These are phyloP conservation scores for Sergeia podlipaevii DNA, from an alignment of 208 protist genomes.

Conservation along the genomic window DNA sequence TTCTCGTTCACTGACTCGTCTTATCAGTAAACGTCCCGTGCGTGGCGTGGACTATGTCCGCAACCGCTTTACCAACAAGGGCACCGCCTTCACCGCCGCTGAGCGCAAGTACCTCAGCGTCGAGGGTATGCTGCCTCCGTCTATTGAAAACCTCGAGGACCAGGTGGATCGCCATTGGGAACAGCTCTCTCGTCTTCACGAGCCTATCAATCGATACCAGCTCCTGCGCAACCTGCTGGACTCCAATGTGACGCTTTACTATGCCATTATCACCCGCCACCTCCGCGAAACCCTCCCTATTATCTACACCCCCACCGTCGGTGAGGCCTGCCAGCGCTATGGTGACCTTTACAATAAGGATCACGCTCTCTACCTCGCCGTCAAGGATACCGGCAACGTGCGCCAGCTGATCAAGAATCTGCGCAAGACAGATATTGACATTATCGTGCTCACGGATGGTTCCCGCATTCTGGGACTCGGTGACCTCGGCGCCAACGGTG, in stretches of 20 bases:
- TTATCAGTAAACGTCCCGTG: slow-evolving; percentile 9
- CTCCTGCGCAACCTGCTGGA: slow-evolving; percentile 38
- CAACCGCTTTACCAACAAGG: slow-evolving; percentile 59
- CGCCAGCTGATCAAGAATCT: slow-evolving; percentile 64
- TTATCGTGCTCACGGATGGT: slow-evolving; percentile 92
- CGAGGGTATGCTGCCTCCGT: slow-evolving; percentile 44
- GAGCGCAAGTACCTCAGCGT: slow-evolving; percentile 56
- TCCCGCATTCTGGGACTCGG: slow-evolving; percentile 89
- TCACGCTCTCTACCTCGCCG: slow-evolving; percentile 74
- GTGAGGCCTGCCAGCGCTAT: slow-evolving; percentile 83
- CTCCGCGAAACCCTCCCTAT: slow-evolving; percentile 44
- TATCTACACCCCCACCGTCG: slow-evolving; percentile 78
- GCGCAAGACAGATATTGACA: slow-evolving; percentile 54
- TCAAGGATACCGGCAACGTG: slow-evolving; percentile 56
- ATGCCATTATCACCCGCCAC: slow-evolving; percentile 33
- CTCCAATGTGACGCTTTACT: slow-evolving; percentile 45
- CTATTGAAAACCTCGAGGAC: slow-evolving; percentile 41
- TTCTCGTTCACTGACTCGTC: neutral
- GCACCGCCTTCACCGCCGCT: slow-evolving; percentile 47
- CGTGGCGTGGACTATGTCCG: slow-evolving; percentile 63
- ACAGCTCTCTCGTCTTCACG: slow-evolving; percentile 28
- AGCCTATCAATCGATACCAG: slow-evolving; percentile 45
- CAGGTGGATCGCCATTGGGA: slow-evolving; percentile 40
- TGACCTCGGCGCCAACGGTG: slow-evolving; percentile 89
- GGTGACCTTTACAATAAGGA: slow-evolving; percentile 44